Evolutionary conservation across 2,329 filamentous ascomycete genomes (phyloP), one percentile per base, ranked within the genome.

Genomic region (Metarhizium humberi): DNA sequence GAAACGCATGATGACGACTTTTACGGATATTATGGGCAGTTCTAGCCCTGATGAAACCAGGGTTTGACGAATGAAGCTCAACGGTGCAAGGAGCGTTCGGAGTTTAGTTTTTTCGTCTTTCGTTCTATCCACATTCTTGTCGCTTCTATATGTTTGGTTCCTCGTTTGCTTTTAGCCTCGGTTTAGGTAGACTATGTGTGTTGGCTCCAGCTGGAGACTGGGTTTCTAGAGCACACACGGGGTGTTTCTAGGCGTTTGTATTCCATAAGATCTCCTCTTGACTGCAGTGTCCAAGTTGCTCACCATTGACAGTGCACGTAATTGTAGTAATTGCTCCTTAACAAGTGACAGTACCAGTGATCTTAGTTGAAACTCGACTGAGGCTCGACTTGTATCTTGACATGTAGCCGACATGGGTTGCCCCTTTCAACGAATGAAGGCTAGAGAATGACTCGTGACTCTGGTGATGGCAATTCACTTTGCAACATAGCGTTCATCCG

Each of bases 161-260:
- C 16, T 45, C 25, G 8, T 54, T 49, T 25, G 16, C 40, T 49
- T 20, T 46, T 43, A 18, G 42, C 43, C 25, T 50, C 40, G 10
- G 29, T 29, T 38, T 46, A 55, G 55, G 45, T 57, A 57, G 55
- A 55, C 45, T 52, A 36, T 49, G 52, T 52, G 52, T 55, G 40
- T 43, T 48, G 40, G 49, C 42, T 49, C 55, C 48, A 51, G 55
- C 42, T 30, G 43, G 34, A 34, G 36, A 11, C 51, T 34, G 49
- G 45, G 52, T 30, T 18, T 49, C 13, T 45, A 57, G 55, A 53
- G 29, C 43, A 50, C 55, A 47, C 43, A 43, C 43, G 43, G 45
- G 50, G 49, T 52, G 55, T 55, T 57, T 52, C 34, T 52, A 18
- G 52, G 49, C n/a, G 36, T 52, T 40, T 29, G 42, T 43, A 25